phyloP scores from a whole-genome alignment of 2,329 filamentous ascomycete species.

The Monosporascus sp. region DNA sequence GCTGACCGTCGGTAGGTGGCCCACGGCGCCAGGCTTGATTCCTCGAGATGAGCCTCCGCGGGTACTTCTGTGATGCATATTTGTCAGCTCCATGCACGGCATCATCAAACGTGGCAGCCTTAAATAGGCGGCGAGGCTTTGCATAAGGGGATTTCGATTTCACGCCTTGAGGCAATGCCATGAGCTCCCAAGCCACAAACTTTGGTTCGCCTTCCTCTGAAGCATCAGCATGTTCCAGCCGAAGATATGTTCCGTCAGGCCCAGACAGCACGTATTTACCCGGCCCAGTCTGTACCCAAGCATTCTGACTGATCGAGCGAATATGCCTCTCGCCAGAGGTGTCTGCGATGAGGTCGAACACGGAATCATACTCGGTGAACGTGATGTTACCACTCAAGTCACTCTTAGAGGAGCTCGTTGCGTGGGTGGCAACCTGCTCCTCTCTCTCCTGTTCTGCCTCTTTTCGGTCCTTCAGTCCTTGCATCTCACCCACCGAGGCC shows the following conservation, averaged over 20 bases:
- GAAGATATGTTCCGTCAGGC: slow-evolving; percentile 55
- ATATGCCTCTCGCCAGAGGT: slow-evolving; percentile 74
- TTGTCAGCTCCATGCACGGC: slow-evolving; percentile 83
- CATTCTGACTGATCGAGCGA: slow-evolving; percentile 63
- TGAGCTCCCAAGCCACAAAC: slow-evolving; percentile 43
- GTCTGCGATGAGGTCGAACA: slow-evolving; percentile 87
- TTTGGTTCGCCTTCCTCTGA: slow-evolving; percentile 18
- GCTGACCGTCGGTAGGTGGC: slow-evolving; percentile 59
- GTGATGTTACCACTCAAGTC: slow-evolving; percentile 45
- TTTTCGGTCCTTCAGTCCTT: slow-evolving; percentile 43
- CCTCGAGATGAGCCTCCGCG: slow-evolving; percentile 60
- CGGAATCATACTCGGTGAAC: slow-evolving; percentile 86
- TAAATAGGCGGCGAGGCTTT: slow-evolving; percentile 62
- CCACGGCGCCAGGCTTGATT: slow-evolving; percentile 63
- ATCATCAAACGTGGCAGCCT: slow-evolving; percentile 60
- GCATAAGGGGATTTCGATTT: slow-evolving; percentile 56
- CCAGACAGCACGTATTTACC: slow-evolving; percentile 67
- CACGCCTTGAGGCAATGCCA: slow-evolving; percentile 37
- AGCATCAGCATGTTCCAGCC: slow-evolving; percentile 39
- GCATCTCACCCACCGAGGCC: slow-evolving; percentile 59
- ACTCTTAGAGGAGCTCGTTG: neutral
- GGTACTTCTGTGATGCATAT: slow-evolving; percentile 63
- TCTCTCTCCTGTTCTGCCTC: slow-evolving; percentile 35
- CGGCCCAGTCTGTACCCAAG: slow-evolving; percentile 77
- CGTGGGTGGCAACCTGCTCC: slow-evolving; percentile 9